These are phyloP conservation scores for Penicillium sp. DNA, from an alignment of 2,329 filamentous ascomycete genomes.

Conservation along the genomic window DNA sequence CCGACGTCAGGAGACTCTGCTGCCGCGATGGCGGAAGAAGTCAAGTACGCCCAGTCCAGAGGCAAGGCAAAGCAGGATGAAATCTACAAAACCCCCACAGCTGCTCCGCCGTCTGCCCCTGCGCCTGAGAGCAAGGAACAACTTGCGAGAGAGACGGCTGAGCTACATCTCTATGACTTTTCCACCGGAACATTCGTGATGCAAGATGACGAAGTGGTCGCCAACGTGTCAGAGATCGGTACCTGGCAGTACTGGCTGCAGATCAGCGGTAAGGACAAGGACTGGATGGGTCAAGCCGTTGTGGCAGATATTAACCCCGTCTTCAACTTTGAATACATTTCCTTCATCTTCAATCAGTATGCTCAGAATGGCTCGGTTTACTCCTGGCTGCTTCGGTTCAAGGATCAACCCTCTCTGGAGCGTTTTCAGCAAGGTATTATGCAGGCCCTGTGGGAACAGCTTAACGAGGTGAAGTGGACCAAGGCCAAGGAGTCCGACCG, in stretches of 20 bases:
- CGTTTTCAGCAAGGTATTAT: conserved; percentile 90
- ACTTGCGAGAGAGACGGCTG: conserved; percentile 69
- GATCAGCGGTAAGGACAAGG: conserved; percentile 67
- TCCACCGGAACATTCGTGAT: conserved; percentile 76
- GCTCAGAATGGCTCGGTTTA: conserved; percentile 81
- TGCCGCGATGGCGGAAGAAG: conserved; percentile 44
- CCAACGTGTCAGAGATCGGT: conserved; percentile 78
- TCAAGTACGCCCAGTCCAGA: conserved; percentile 40
- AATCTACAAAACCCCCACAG: conserved; percentile 49
- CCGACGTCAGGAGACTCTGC: conserved; percentile 42
- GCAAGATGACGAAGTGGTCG: conserved; percentile 69
- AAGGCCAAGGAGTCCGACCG: conserved; percentile 89
- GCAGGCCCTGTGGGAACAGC: conserved; percentile 92
- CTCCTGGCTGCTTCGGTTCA: conserved; percentile 93
- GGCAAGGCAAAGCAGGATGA: conserved; percentile 36
- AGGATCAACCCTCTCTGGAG: conserved; percentile 73
- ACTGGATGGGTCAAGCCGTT: conserved; percentile 83
- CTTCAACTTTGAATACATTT: conserved; percentile 98
- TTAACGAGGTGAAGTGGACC: conserved; percentile 89
- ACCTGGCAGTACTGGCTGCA: conserved; percentile 96
- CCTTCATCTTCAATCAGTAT: conserved; percentile 99
- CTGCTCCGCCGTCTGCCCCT: conserved; percentile 56
- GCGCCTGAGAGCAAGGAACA: conserved; percentile 67
- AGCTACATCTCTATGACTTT: conserved; percentile 93
- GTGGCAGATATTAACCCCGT: conserved; percentile 92